Evolutionary conservation across 345 rosid species (phyloP).

Genomic region (Euphorbia tirucalli): DNA sequence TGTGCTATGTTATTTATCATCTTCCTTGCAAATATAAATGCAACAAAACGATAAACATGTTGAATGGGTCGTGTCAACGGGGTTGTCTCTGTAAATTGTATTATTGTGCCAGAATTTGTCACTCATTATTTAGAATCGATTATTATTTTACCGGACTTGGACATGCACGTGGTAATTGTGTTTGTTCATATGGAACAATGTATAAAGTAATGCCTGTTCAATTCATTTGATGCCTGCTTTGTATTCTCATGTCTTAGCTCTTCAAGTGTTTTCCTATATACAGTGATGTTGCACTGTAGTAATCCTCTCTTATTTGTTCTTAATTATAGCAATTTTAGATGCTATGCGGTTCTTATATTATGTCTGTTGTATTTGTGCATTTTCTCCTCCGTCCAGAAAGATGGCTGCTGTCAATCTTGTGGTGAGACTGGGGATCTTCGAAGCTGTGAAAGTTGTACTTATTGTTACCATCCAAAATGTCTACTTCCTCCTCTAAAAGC

Average conservation of each 20-base stretch:
- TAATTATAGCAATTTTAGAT: not conserved
- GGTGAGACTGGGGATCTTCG: constrained; percentile 68
- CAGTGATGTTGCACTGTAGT: not conserved
- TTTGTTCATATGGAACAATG: not conserved
- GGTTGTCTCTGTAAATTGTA: no score
- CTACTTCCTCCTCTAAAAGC: constrained; percentile 77
- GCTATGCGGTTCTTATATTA: not conserved
- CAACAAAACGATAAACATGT: no score
- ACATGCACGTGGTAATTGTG: not conserved
- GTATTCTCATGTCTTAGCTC: not conserved
- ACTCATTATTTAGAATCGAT: not conserved
- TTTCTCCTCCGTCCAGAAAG: constrained; percentile 44
- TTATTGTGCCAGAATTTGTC: no score
- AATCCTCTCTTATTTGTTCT: not conserved
- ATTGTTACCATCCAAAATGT: constrained; percentile 81
- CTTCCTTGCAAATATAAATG: no score
- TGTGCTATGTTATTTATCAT: no score
- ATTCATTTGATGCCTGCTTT: not conserved
- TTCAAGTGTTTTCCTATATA: not conserved
- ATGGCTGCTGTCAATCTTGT: constrained; percentile 84
- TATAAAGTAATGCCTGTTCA: not conserved
- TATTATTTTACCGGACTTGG: not conserved
- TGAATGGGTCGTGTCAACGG: no score
- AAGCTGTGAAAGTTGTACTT: constrained; percentile 83
- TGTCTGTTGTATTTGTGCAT: constrained; percentile 7